Conservation (phyloP, 2,329 filamentous ascomycete species). For the Verticillium dahliae region DNA sequence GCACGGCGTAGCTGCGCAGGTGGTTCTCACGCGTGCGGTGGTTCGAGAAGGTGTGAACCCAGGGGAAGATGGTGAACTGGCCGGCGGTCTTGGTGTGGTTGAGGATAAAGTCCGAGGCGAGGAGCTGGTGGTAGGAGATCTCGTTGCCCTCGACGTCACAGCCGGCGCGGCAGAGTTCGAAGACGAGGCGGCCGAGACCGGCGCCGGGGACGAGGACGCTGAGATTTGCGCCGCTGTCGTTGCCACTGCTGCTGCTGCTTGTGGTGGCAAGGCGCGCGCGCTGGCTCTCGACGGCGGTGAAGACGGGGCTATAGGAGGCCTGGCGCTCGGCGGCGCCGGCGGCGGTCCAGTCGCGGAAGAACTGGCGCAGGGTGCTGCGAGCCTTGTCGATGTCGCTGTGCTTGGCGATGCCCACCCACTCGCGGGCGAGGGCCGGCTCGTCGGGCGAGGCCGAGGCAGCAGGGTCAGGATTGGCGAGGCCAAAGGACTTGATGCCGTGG, state of each 20-base stretch:
- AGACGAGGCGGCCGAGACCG: slow-evolving; percentile 81
- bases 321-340: slow-evolving; percentile 69
- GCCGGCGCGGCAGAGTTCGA: slow-evolving; percentile 71
- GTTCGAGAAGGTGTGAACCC: slow-evolving; percentile 84
- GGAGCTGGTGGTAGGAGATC: slow-evolving; percentile 93
- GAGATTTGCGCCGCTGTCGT: slow-evolving; percentile 5
- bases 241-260: not conserved
- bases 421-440: slow-evolving; percentile 42
- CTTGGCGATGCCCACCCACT: slow-evolving; percentile 67
- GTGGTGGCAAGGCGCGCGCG: slow-evolving; percentile 14
- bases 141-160: slow-evolving; percentile 83
- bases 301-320: slow-evolving; percentile 70
- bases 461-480: slow-evolving; percentile 28
- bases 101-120: slow-evolving; percentile 73
- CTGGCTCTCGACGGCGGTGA: slow-evolving; percentile 55
- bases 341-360: slow-evolving; percentile 89
- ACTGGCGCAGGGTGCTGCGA: slow-evolving; percentile 83
- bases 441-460: slow-evolving; percentile 14
- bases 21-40: slow-evolving; percentile 69
- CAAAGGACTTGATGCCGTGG: slow-evolving; percentile 63
- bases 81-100: slow-evolving; percentile 56
- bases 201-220: slow-evolving; percentile 79
- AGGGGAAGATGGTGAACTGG: slow-evolving; percentile 74
- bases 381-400: slow-evolving; percentile 81
- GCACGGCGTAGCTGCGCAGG: slow-evolving; percentile 64